Evolutionary conservation across 768 basidiomycete genomes (phyloP), one percentile per base, ranked within the genome.

Genomic region (Hemileccinum impolitum): DNA sequence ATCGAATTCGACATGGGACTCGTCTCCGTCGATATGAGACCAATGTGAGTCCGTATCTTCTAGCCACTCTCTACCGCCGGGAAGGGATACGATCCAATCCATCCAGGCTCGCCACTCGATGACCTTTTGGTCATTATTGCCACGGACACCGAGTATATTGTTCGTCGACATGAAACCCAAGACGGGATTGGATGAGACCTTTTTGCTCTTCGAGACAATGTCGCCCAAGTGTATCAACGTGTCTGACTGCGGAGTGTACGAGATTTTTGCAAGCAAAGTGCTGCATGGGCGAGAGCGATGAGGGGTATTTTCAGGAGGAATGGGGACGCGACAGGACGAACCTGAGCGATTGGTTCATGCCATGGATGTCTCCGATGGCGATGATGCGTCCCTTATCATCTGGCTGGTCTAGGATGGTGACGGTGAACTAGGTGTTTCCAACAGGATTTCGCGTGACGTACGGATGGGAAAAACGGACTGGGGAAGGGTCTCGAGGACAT

Each of bases 91-190:
- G 48, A 94, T 81, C 90, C 91, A 95, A 15, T 86, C 74, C 43
- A 89, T 77, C 91, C 92, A 98, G 2, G 76, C 72, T 21, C 84
- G 76, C 94, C 94, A 96, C 69, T 95, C 88, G 39, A 97, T 77
- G 38, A 94, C 81, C 53, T 78, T 78, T 67, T 97, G 92, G 70
- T 98, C 94, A 62, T 97, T 91, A 64, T 98, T 98, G 0, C 95
- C 94, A 26, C 94, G 81, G 3, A 96, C 91, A 14, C 92, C 93
- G 19, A 77, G 77, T 37, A 91, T 73, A 43, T 81, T 78, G 58
- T 85, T 64, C 9, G 69, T 60, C 3, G 82, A 68, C 75, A 96
- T 75, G 65, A 79, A 90, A 7, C 72, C 66, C 9, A 95, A 69
- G 17, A 87, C 75, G 6, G 77, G 72, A 50, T 85, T 65, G 0